A percentile compares a stretch with the other conserved stretches of the same genome.
Conservation (phyloP, 1,284 basidiomycete species). For the Fomitopsis betulina region DNA sequence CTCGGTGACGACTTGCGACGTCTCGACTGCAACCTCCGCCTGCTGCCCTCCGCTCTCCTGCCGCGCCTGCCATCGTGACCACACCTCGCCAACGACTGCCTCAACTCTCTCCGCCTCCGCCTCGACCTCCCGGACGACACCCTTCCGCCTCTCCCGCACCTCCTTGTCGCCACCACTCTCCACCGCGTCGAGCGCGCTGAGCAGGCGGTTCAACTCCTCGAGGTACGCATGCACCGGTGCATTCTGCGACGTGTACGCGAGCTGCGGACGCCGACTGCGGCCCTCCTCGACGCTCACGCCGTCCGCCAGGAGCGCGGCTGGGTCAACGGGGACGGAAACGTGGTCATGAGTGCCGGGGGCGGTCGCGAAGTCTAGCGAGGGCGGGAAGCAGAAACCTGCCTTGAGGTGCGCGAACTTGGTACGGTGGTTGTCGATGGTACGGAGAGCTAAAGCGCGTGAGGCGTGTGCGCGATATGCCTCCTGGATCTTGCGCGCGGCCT, state of each 20-base stretch:
- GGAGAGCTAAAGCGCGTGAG: conserved; percentile 2
- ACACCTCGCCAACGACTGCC: neutral
- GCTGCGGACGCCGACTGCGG: neutral
- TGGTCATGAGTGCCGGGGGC: neutral
- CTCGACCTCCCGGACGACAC: conserved; percentile 60
- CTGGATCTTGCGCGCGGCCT: conserved; percentile 6
- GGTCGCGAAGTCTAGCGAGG: conserved; percentile 4
- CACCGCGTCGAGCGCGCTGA: conserved; percentile 63
- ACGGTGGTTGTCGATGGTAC: conserved; percentile 1
- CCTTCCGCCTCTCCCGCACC: conserved; percentile 52
- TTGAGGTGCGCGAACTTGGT: conserved; percentile 2
- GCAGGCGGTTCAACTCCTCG: conserved; percentile 51
- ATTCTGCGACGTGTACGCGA: conserved; percentile 38
- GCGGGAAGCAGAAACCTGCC: conserved; percentile 1
- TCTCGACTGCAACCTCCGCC: neutral
- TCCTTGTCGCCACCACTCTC: conserved; percentile 56
- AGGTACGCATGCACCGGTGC: conserved; percentile 45
- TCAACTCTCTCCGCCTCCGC: conserved; percentile 23
- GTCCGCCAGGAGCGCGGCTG: neutral
- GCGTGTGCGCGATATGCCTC: conserved; percentile 4
- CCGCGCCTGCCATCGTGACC: neutral
- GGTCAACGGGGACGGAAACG: neutral
- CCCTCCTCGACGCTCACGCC: neutral
- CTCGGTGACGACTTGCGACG: neutral
- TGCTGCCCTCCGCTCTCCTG: neutral